Evolutionary conservation across 1,284 basidiomycete species (phyloP).

Genomic region (Xerocomus nothofagi): DNA sequence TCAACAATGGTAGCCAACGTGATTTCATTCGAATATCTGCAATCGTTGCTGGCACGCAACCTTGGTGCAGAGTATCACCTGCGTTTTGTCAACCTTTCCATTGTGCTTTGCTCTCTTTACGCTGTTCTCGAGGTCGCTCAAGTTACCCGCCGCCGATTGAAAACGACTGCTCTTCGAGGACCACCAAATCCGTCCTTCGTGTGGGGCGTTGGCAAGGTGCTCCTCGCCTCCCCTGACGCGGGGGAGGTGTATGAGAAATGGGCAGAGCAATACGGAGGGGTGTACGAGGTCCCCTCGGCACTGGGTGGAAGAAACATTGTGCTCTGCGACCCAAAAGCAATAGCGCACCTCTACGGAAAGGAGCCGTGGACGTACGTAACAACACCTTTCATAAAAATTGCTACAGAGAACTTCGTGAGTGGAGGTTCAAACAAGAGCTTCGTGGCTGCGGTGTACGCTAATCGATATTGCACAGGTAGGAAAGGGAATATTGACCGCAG

Average conservation of each 20-base stretch:
- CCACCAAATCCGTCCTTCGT: slow-evolving; percentile 31
- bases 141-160: slow-evolving; percentile 7
- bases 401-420: slow-evolving; percentile 23
- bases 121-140: slow-evolving; percentile 13
- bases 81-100: slow-evolving; percentile 1
- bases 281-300: slow-evolving; percentile 41
- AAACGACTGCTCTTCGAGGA: slow-evolving; percentile 35
- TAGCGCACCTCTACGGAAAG: slow-evolving; percentile 49
- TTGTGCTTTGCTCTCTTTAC: slow-evolving; percentile 14
- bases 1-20: neutral
- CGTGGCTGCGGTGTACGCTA: neutral
- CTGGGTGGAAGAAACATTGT: slow-evolving; percentile 45
- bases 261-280: slow-evolving; percentile 48
- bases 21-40: slow-evolving; percentile 3
- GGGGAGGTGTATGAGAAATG: slow-evolving; percentile 33
- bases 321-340: slow-evolving; percentile 55
- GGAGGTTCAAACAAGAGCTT: neutral
- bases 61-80: neutral
- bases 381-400: slow-evolving; percentile 1
- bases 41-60: neutral
- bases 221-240: slow-evolving; percentile 17
- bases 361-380: slow-evolving; percentile 41
- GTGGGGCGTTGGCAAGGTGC: slow-evolving; percentile 25
- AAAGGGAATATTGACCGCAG: slow-evolving; percentile 19
- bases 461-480: slow-evolving; percentile 17